Conservation (phyloP, 495 filamentous ascomycete species). For the Penicillium psychrofluorescens region DNA sequence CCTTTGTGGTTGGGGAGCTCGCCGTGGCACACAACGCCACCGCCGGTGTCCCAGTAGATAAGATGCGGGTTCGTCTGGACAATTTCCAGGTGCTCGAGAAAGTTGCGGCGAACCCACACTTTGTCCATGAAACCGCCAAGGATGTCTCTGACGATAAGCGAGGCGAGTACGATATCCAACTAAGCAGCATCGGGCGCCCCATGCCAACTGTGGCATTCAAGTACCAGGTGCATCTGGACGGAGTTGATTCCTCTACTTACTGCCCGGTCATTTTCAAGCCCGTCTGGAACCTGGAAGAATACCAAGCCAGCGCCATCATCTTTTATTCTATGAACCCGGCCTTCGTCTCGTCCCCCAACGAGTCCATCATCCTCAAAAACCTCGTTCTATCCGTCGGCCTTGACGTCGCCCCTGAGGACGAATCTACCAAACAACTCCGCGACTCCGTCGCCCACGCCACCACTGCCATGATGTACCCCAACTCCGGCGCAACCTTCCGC, state of each 20-base stretch:
- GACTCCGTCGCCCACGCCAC: slow-evolving; percentile 36
- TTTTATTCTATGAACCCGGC: slow-evolving; percentile 80
- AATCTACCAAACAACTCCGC: slow-evolving; percentile 33
- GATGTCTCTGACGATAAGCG: slow-evolving; percentile 47
- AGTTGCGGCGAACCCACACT: slow-evolving; percentile 88
- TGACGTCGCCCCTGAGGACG: slow-evolving; percentile 45
- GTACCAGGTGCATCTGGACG: slow-evolving; percentile 82
- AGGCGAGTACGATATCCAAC: slow-evolving; percentile 74
- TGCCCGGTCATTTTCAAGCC: slow-evolving; percentile 73
- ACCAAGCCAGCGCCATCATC: slow-evolving; percentile 75
- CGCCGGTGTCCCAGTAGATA: slow-evolving; percentile 41
- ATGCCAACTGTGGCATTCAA: slow-evolving; percentile 75
- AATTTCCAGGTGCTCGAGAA: slow-evolving; percentile 89
- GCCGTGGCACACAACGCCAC: slow-evolving; percentile 74
- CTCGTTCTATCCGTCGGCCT: slow-evolving; percentile 74
- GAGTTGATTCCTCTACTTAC: slow-evolving; percentile 51
- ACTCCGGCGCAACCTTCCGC: slow-evolving; percentile 57
- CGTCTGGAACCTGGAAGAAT: slow-evolving; percentile 74
- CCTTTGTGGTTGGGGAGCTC: slow-evolving; percentile 80
- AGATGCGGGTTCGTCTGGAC: slow-evolving; percentile 69
- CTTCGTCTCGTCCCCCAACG: slow-evolving; percentile 36
- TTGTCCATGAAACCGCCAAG: slow-evolving; percentile 56
- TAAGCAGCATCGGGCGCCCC: slow-evolving; percentile 62
- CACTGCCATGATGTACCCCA: slow-evolving; percentile 40
- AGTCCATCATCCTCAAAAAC: slow-evolving; percentile 64